phyloP scores from a whole-genome alignment of 129 eudicot genomes.

The Pittosporum tobira region DNA sequence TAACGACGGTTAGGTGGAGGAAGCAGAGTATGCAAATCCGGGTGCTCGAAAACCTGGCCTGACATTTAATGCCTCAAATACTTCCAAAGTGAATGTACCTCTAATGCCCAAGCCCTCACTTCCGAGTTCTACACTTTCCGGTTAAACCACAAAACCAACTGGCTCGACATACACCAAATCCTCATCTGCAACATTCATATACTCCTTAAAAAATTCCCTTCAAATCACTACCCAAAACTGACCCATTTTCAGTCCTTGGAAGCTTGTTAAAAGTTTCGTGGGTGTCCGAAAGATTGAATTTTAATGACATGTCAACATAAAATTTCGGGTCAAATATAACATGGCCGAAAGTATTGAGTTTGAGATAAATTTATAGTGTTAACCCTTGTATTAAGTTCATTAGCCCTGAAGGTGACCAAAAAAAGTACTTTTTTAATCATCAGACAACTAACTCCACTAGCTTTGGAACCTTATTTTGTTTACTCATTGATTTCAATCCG shows the following conservation, averaged over 20 bases:
- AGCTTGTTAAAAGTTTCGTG: conserved; percentile 42
- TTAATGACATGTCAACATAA: conserved; percentile 67
- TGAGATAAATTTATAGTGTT: too few relatives aligned
- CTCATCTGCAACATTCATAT: conserved; percentile 38
- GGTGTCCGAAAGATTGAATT: conserved; percentile 38
- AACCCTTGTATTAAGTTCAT: too few relatives aligned
- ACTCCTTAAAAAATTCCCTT: conserved; percentile 33
- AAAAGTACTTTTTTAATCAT: too few relatives aligned
- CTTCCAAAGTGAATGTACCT: conserved; percentile 83
- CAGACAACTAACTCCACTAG: too few relatives aligned
- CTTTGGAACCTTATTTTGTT: too few relatives aligned
- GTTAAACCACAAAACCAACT: conserved; percentile 58
- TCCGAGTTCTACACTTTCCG: conserved; percentile 54
- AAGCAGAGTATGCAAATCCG: conserved; percentile 63
- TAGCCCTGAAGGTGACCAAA: too few relatives aligned
- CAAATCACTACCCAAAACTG: conserved; percentile 35
- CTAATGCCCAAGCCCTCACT: conserved; percentile 66
- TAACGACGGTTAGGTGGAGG: conserved; percentile 59
- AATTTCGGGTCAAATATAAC: conserved; percentile 61
- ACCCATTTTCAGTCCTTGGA: conserved; percentile 34
- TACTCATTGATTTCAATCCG: too few relatives aligned
- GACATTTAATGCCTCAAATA: conserved; percentile 74
- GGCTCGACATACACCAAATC: conserved; percentile 67
- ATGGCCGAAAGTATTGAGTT: conserved; percentile 46
- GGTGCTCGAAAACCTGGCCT: conserved; percentile 38